Conservation (phyloP, 192 early-diverging fungal species). For the Powellomyces hirtus region DNA sequence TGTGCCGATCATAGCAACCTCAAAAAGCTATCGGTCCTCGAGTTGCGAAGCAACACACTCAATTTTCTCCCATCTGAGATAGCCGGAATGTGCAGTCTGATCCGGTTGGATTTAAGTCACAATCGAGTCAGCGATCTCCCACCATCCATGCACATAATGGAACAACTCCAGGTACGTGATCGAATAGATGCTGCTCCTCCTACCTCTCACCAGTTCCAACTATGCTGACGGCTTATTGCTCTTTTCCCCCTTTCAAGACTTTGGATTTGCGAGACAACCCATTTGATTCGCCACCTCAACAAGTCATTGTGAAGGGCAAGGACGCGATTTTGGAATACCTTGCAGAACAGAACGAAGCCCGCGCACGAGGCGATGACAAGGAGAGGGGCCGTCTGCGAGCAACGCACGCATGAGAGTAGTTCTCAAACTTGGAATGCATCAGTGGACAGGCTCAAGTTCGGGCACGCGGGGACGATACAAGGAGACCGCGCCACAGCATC, state of each 20-base stretch:
- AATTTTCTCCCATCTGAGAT: conserved; percentile 34
- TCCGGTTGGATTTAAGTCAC: conserved; percentile 31
- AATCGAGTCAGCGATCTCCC: conserved; percentile 45
- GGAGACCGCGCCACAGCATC: too few species aligned
- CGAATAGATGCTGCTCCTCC: neutral
- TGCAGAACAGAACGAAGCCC: conserved; percentile 13
- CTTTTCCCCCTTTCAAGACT: too few species aligned
- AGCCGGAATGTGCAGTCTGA: conserved; percentile 24
- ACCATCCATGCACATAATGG: conserved; percentile 30
- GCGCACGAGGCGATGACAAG: neutral
- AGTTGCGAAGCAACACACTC: conserved; percentile 40
- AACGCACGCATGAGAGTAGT: neutral
- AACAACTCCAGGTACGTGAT: conserved; percentile 23
- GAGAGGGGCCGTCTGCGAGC: neutral
- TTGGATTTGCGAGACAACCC: conserved; percentile 45
- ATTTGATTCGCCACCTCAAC: conserved; percentile 42
- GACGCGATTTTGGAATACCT: conserved; percentile 23
- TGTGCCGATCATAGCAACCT: too few species aligned
- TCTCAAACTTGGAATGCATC: too few species aligned
- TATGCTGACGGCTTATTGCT: too few species aligned
- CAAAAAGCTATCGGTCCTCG: conserved; percentile 34
- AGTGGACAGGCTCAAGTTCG: too few species aligned
- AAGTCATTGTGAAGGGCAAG: conserved; percentile 32
- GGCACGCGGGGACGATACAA: too few species aligned
- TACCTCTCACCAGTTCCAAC: neutral